A percentile compares a stretch with the other conserved stretches of the same genome.
Evolutionary conservation across 2,329 filamentous ascomycete genomes (phyloP).

Genomic region (Claviceps digitariae): DNA sequence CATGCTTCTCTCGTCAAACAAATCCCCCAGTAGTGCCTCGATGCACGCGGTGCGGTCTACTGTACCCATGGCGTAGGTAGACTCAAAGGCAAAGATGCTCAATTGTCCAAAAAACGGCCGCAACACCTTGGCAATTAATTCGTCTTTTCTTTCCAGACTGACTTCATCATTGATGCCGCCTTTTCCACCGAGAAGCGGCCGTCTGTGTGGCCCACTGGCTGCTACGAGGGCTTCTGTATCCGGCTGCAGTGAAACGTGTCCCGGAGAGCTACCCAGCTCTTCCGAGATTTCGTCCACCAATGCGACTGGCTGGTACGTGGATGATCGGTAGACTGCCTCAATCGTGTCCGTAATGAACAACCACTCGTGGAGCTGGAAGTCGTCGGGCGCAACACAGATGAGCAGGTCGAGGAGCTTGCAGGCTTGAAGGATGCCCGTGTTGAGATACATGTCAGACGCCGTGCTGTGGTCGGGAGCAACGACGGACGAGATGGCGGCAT

Average conservation of each 20-base stretch:
- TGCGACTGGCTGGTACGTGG: conserved; percentile 54
- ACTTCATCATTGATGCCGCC: conserved; percentile 43
- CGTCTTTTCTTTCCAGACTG: conserved; percentile 45
- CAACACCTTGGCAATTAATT: conserved; percentile 63
- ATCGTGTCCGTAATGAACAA: conserved; percentile 94
- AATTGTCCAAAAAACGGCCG: conserved; percentile 82
- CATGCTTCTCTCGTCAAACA: conserved; percentile 67
- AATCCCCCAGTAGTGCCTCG: conserved; percentile 51
- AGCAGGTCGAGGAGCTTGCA: conserved; percentile 87
- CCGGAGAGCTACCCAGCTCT: conserved; percentile 41
- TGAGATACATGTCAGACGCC: conserved; percentile 60
- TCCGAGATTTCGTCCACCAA: conserved; percentile 78
- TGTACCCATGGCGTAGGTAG: conserved; percentile 70
- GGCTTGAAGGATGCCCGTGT: conserved; percentile 68
- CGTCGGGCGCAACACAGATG: conserved; percentile 77
- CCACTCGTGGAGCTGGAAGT: conserved; percentile 98
- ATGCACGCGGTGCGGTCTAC: conserved; percentile 54
- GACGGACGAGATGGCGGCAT: conserved; percentile 63
- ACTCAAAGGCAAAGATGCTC: conserved; percentile 89
- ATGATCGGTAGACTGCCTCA: conserved; percentile 78
- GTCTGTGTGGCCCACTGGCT: conserved; percentile 23
- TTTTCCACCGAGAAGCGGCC: conserved; percentile 38
- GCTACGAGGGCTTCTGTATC: conserved; percentile 25
- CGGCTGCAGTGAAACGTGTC: conserved; percentile 18
- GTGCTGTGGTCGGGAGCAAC: conserved; percentile 50